Evolutionary conservation across 352 stramenopile species (phyloP).

Genomic region (Pythium plurisporium): DNA sequence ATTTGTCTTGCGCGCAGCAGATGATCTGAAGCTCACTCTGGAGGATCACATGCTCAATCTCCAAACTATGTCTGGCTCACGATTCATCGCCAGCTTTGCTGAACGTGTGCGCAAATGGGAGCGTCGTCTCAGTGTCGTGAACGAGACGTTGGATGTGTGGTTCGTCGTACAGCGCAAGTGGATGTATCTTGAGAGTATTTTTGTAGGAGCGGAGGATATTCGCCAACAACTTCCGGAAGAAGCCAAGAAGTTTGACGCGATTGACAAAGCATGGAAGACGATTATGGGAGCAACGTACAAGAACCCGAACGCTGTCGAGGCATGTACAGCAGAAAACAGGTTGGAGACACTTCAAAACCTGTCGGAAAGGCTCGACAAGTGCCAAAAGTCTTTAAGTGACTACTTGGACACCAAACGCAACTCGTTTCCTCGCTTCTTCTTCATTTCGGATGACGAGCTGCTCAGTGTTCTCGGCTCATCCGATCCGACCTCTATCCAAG

Average conservation of each 20-base stretch:
- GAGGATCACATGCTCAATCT: slow-evolving; percentile 89
- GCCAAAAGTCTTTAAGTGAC: slow-evolving; percentile 88
- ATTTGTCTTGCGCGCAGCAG: slow-evolving; percentile 76
- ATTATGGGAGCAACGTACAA: slow-evolving; percentile 92
- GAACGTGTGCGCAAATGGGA: slow-evolving; percentile 91
- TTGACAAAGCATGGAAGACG: slow-evolving; percentile 91
- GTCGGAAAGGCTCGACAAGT: slow-evolving; percentile 87
- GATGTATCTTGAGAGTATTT: slow-evolving; percentile 96
- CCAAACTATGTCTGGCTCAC: slow-evolving; percentile 88
- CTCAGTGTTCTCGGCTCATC: slow-evolving; percentile 89
- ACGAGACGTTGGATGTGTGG: slow-evolving; percentile 91
- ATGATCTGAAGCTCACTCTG: slow-evolving; percentile 78
- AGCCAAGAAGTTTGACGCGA: slow-evolving; percentile 92
- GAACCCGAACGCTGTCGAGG: slow-evolving; percentile 89
- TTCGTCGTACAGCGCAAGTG: slow-evolving; percentile 93
- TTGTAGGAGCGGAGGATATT: slow-evolving; percentile 92
- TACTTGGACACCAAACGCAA: slow-evolving; percentile 91
- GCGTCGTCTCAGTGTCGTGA: slow-evolving; percentile 86
- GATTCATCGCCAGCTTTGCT: slow-evolving; percentile 88
- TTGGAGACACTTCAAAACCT: slow-evolving; percentile 87
- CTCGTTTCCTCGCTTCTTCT: slow-evolving; percentile 92
- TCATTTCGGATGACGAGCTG: slow-evolving; percentile 93
- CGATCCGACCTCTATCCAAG: slow-evolving; percentile 90
- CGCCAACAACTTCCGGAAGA: slow-evolving; percentile 91
- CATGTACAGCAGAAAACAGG: slow-evolving; percentile 84